Base-by-base conservation (phyloP, 176 grass and related monocot genomes). In the Puya raimondii region DNA sequence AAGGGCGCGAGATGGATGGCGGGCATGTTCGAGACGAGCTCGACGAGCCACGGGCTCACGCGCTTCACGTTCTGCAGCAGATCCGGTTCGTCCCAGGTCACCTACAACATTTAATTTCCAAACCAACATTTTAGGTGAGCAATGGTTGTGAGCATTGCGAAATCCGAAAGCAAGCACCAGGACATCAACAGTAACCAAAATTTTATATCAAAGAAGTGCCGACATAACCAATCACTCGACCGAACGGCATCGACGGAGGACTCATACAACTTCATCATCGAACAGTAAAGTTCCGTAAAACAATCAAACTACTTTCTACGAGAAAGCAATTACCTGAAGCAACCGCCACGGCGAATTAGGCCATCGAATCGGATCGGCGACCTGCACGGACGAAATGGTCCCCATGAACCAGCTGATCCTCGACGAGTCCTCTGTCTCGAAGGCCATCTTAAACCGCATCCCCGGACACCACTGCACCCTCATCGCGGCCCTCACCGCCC, bases 61-160 rank as follows among this genome's bases (percentile, higher is more conserved):
- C 85, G 76, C 65, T 86, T 88, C 82, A 99, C 89, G 77, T 99
- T 93, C 75, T 85, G 80, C 58, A 93, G 68, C 3, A 99, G 84
- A 23, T 93, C 89, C 17, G 94, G 94, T 70, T 93, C 94, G 74
- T 99, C 94, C 94, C 94, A 99, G 12, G 57, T 80, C 63, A 99
- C 94, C 94, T 99, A 70, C 18, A 70, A 64, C 13, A 53, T 42
- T 42, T 42, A 56, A 18, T 67, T 81, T 74, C 70, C 4, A 42
- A 71, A 66, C 14, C 23, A 53, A 0, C 63, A 56, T 53, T 67
- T 63, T 26, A 25, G 61, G 9, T 20, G 23, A 8, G 20, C n/a
- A 18, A 5, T 1, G 2, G 11, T 21, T 13, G 9, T 0, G 8
- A 22, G n/a, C 13, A 27, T 18, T 16, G 12, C 16, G 27, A 2